These are phyloP conservation scores for Lentinula edodes DNA, from an alignment of 768 basidiomycete genomes.

Conservation along the genomic window DNA sequence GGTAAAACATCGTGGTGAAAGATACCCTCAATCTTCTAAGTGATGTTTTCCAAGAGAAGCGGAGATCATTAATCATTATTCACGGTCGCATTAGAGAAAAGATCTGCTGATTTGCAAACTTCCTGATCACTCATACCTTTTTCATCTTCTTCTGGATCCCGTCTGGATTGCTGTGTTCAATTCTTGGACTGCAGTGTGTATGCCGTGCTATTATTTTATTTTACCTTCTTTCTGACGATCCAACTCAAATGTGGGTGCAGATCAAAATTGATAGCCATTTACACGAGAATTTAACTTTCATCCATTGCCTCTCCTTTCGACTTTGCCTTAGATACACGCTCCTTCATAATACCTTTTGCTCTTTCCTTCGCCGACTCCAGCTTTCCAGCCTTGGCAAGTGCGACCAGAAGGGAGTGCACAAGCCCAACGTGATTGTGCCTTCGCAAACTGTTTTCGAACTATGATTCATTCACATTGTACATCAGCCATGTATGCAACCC, in stretches of 20 bases:
- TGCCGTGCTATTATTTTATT: not conserved
- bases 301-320: slow-evolving; percentile 42
- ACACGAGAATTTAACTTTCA: slow-evolving; percentile 27
- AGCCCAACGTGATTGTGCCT: slow-evolving; percentile 85
- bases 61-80: too few relatives aligned
- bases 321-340: slow-evolving; percentile 38
- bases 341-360: slow-evolving; percentile 40
- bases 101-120: too few relatives aligned
- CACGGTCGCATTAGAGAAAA: too few relatives aligned
- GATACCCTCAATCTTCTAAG: too few relatives aligned
- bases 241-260: not conserved
- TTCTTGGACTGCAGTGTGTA: too few relatives aligned
- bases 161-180: too few relatives aligned
- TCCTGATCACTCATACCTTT: too few relatives aligned
- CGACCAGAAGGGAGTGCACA: slow-evolving; percentile 65
- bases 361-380: slow-evolving; percentile 46
- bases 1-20: too few relatives aligned
- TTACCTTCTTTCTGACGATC: not conserved
- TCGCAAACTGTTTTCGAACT: slow-evolving; percentile 87
- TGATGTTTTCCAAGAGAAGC: too few relatives aligned
- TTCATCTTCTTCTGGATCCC: too few relatives aligned
- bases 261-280: not conserved
- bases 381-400: slow-evolving; percentile 66
- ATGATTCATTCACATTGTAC: slow-evolving; percentile 1
- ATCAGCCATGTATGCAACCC: slow-evolving; percentile 3